Conservation (phyloP, 2,329 filamentous ascomycete genomes). For the Aspergillus sergii region DNA sequence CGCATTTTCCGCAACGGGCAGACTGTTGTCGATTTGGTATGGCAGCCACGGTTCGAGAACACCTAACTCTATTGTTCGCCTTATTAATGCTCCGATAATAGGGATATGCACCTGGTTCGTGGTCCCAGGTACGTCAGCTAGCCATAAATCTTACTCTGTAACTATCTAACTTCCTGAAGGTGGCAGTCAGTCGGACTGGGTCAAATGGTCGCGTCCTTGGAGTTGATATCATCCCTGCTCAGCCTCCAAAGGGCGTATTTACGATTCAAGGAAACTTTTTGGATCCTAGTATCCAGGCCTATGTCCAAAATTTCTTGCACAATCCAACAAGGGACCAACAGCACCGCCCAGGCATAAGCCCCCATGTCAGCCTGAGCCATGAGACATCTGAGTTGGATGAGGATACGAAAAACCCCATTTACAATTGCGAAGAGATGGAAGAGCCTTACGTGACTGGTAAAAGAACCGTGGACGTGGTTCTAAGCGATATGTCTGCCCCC, state of each 20-base stretch:
- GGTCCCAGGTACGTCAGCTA: slow-evolving; percentile 55
- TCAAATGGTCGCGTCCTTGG: slow-evolving; percentile 81
- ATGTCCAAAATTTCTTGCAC: slow-evolving; percentile 75
- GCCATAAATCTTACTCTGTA: slow-evolving; percentile 3
- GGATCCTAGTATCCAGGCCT: slow-evolving; percentile 69
- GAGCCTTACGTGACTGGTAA: slow-evolving; percentile 30
- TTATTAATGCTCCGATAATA: slow-evolving; percentile 18
- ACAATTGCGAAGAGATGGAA: not conserved
- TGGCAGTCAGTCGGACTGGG: slow-evolving; percentile 76
- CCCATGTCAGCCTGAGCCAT: slow-evolving; percentile 5
- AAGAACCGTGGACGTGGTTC: slow-evolving; percentile 80
- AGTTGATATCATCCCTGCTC: slow-evolving; percentile 90
- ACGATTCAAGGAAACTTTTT: slow-evolving; percentile 95
- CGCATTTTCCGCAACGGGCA: slow-evolving; percentile 76
- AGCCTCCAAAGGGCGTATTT: slow-evolving; percentile 87
- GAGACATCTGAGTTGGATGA: not conserved
- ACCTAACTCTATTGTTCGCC: not conserved
- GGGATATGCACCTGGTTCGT: slow-evolving; percentile 59
- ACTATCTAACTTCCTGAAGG: slow-evolving; percentile 52
- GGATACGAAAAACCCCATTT: not conserved
- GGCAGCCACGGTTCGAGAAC: not conserved
- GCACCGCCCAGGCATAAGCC: slow-evolving; percentile 28
- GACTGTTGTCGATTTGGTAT: slow-evolving; percentile 85
- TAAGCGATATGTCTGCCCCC: slow-evolving; percentile 99
- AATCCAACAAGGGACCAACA: slow-evolving; percentile 63